Evolutionary conservation across 164 flowering plant species (phyloP), one percentile per base, ranked within the genome.

Genomic region (Stephania yunnanensis): DNA sequence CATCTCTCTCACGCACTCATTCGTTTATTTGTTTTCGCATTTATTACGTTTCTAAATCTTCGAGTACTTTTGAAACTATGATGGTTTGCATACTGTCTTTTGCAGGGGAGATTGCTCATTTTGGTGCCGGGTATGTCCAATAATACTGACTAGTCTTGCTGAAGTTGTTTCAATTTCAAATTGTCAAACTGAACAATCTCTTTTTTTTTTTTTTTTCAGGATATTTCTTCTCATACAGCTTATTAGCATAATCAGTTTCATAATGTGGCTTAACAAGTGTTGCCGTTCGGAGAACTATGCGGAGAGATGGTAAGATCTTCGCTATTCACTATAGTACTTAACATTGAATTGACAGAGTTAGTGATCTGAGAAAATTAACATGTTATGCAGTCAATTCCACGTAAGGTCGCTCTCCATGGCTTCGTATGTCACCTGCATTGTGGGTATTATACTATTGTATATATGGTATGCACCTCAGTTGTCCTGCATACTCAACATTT

Each of bases 141-240:
- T 36, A 36, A 4, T 36, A 36, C 42, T 36, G 0, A 36, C 42
- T 36, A 36, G 19, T 53, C 10, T 4, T 19, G 15, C 10, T 53
- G 5, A 53, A 7, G 13, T 2, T 58, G 20, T 61, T 61, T 19
- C 2, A 12, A 22, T n/a, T 61, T 61, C 66, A 61, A 61, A 61
- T 61, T 20, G 25, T 61, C 66, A 61, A 61, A 10, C 55, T 50
- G 55, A 50, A 50, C 12, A 52, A 1, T 17, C 50, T 25, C 76
- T 64, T 48, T 4, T 36, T 53, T 46, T 42, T 46, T 42, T 48
- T 61, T 63, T 76, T 80, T 71, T 22, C 88, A 94, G 98, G 89
- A 88, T 92, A 19, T 94, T 94, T 80, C 93, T 94, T 66, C 81
- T 94, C 9, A 86, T 94, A 79, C 98, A 94, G 80, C 90, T 94